Evolutionary conservation across 1,139 yeast genomes (phyloP), one percentile per base, ranked within the genome.

Genomic region (Suhomyces bokatorum): DNA sequence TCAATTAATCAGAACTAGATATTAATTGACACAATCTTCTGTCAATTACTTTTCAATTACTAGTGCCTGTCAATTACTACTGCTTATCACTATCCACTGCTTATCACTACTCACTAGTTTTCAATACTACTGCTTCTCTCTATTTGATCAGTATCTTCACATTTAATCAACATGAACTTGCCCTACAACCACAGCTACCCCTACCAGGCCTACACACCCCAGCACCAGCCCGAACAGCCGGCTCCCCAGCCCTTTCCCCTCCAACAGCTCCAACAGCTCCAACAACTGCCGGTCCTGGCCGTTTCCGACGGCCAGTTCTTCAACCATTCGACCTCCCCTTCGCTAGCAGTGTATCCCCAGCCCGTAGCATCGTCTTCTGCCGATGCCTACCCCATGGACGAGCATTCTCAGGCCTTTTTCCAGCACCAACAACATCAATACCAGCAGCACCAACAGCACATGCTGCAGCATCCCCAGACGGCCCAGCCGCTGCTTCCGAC

Each of bases 111-210:
- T n/a, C n/a, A n/a, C n/a, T n/a, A n/a, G n/a, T n/a, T n/a, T n/a
- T n/a, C n/a, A n/a, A n/a, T n/a, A n/a, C n/a, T n/a, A n/a, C n/a
- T n/a, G n/a, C n/a, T n/a, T n/a, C n/a, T n/a, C n/a, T n/a, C n/a
- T n/a, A n/a, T n/a, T n/a, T n/a, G n/a, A n/a, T n/a, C n/a, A n/a
- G n/a, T n/a, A n/a, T n/a, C n/a, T n/a, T n/a, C n/a, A n/a, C n/a
- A n/a, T n/a, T n/a, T n/a, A n/a, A n/a, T n/a, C n/a, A n/a, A n/a
- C 40, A 51, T 51, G 55, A 51, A 47, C 34, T 40, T 46, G 24
- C 54, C 54, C 13, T 51, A 46, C 35, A 51, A 51, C 42, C 48
- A 44, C 35, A 35, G 43, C 31, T 51, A 51, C 35, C 35, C 41
- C 15, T 51, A 46, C 39, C 47, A 40, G 17, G 44, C 45, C 14